Evolutionary conservation across 352 stramenopile genomes (phyloP).

Genomic region (Pythium aphanidermatum): DNA sequence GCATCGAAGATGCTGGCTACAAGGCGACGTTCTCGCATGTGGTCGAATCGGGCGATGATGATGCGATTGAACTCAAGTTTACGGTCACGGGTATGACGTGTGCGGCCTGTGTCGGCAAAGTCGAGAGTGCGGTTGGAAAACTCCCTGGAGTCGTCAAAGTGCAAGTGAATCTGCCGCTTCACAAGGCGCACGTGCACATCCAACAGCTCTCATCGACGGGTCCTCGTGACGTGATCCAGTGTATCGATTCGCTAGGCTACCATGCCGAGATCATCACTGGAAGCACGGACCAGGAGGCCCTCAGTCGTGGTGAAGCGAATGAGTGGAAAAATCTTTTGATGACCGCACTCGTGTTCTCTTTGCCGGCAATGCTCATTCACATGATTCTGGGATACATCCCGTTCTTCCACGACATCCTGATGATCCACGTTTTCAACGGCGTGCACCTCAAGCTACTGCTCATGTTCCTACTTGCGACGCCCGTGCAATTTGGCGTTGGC

Average conservation of each 20-base stretch:
- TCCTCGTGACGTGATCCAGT: conserved; percentile 64
- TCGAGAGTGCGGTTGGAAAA: conserved; percentile 55
- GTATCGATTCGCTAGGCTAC: conserved; percentile 62
- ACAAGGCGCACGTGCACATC: conserved; percentile 75
- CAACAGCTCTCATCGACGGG: conserved; percentile 72
- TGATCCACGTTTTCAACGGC: conserved; percentile 70
- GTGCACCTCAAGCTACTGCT: conserved; percentile 75
- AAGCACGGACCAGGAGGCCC: conserved; percentile 48
- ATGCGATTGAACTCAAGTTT: conserved; percentile 80
- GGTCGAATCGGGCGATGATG: conserved; percentile 66
- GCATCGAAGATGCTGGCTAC: conserved; percentile 76
- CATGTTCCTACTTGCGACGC: conserved; percentile 79
- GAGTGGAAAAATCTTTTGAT: conserved; percentile 74
- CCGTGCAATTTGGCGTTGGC: conserved; percentile 81
- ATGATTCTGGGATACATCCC: conserved; percentile 85
- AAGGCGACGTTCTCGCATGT: conserved; percentile 69
- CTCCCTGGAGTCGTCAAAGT: conserved; percentile 74
- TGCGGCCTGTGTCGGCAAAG: conserved; percentile 51
- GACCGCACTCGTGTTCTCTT: conserved; percentile 75
- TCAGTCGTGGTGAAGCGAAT: conserved; percentile 65
- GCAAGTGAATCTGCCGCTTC: conserved; percentile 47
- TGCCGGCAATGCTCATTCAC: conserved; percentile 80
- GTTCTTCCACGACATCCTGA: conserved; percentile 49
- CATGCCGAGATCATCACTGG: conserved; percentile 42
- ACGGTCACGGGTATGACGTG: conserved; percentile 63